Base-by-base conservation (phyloP, 441 rosid species). In the Bruguiera hainesii region DNA sequence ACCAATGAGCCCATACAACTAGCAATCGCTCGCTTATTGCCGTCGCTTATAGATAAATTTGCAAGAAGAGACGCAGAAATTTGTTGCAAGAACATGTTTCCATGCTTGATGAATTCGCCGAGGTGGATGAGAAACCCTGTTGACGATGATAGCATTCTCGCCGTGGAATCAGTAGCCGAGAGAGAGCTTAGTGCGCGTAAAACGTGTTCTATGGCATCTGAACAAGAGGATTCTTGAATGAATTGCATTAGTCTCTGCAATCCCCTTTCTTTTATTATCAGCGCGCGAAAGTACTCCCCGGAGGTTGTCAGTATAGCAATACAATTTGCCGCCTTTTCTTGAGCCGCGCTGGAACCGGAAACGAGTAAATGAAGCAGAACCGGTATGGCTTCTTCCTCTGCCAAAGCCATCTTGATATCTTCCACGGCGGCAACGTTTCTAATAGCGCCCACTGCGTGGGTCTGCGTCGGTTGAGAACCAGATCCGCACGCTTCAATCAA, bases 371-470 rank as follows among this genome's bases (percentile, higher is more conserved):
- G 80, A 30, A 88, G 67, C 15, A 90, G 80, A 52, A 85, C 81
- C 19, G 93, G 85, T 7, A 90, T 73, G 1, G 83, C 90, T 7
- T 86, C 97, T 84, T 90, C 95, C 70, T 88, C 95, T 15, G 74
- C 91, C 21, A 90, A 71, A 59, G 81, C 79, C 63, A 77, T 72
- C 61, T 79, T 78, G 30, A 85, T 82, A 60, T 90, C 89, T 66
- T 84, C 89, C 26, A 84, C 84, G 52, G 78, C 73, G 16, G 85
- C 84, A 33, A 85, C 76, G 37, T 90, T 88, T n/a, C 80, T 78
- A 60, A 90, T 78, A 48, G 89, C 90, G 1, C 97, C 93, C 1
- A 73, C 82, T 0, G 85, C 81, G 56, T 83, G 85, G 1, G 82
- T 79, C 61, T 87, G 87, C 6, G 82, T 77, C 19, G 70, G 71